Conservation (phyloP, 805 yeast species). For the Cyberlindnera suaveolens region DNA sequence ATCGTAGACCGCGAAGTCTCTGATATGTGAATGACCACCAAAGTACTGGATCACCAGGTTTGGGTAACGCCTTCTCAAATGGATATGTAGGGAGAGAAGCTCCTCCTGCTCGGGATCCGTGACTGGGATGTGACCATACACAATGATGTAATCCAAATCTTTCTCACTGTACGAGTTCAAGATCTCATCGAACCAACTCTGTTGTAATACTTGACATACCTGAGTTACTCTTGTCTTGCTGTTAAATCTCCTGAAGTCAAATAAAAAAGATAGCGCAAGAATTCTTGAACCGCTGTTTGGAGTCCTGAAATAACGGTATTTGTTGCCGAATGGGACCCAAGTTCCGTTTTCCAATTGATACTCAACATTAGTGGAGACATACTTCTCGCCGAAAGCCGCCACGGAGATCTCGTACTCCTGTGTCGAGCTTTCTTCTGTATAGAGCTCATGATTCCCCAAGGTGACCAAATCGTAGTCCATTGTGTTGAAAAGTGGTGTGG, state of each 20-base stretch:
- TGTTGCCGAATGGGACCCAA: constrained; percentile 62
- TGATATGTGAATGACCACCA: constrained; percentile 91
- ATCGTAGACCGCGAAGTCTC: constrained; percentile 76
- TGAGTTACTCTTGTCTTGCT: constrained; percentile 58
- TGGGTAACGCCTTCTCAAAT: constrained; percentile 56
- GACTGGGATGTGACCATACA: constrained; percentile 79
- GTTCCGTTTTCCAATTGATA: constrained; percentile 35
- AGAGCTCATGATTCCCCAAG: constrained; percentile 89
- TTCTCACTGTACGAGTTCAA: constrained; percentile 28
- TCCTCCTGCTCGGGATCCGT: constrained; percentile 30
- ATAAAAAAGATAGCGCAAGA: constrained; percentile 72
- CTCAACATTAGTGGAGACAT: constrained; percentile 70
- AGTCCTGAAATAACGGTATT: constrained; percentile 61
- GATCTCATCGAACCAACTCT: constrained; percentile 60
- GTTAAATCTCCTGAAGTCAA: constrained; percentile 64
- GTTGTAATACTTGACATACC: constrained; percentile 43
- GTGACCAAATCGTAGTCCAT: constrained; percentile 74
- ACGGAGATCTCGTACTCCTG: constrained; percentile 62
- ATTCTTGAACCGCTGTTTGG: constrained; percentile 43
- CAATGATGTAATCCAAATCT: constrained; percentile 56
- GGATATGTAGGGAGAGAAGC: constrained; percentile 29
- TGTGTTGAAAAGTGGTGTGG: constrained; percentile 56
- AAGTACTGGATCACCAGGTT: constrained; percentile 68
- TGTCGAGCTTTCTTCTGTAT: constrained; percentile 53
- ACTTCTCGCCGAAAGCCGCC: constrained; percentile 52